These are phyloP conservation scores for Piloderma croceum DNA, from an alignment of 768 basidiomycete genomes.

Conservation along the genomic window DNA sequence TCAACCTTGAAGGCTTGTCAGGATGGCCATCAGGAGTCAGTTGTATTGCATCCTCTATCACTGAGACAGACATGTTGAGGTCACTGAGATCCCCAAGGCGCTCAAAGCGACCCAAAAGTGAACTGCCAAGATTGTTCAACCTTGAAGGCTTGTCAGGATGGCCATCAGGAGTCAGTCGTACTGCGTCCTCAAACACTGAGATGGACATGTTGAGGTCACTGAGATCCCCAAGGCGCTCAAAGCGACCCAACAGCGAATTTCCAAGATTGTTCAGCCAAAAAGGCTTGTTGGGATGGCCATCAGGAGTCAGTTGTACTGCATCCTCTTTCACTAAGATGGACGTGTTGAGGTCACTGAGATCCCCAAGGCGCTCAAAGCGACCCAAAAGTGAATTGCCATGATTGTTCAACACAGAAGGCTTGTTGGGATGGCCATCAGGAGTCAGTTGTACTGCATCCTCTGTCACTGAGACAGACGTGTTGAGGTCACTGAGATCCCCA, in stretches of 20 bases:
- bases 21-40: slow-evolving; percentile 14
- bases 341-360: slow-evolving; percentile 20
- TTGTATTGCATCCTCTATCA: slow-evolving; percentile 17
- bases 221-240: slow-evolving; percentile 16
- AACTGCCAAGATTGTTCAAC: slow-evolving; percentile 17
- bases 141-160: slow-evolving; percentile 13
- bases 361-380: slow-evolving; percentile 19
- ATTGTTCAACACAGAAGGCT: slow-evolving; percentile 11
- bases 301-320: slow-evolving; percentile 8
- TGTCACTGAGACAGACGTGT: slow-evolving; percentile 13
- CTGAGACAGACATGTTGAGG: slow-evolving; percentile 16
- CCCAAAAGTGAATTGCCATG: slow-evolving; percentile 17
- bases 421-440: slow-evolving; percentile 13
- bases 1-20: slow-evolving; percentile 9
- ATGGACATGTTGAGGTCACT: slow-evolving; percentile 23
- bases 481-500: slow-evolving; percentile 20
- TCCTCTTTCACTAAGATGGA: slow-evolving; percentile 11
- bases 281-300: slow-evolving; percentile 2
- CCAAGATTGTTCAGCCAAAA: slow-evolving; percentile 16
- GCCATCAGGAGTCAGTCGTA: slow-evolving; percentile 10
- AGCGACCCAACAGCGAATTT: slow-evolving; percentile 16
- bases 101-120: slow-evolving; percentile 18
- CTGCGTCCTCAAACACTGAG: slow-evolving; percentile 5
- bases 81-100: slow-evolving; percentile 17
- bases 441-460: slow-evolving; percentile 10